Evolutionary conservation across 345 rosid genomes (phyloP).

Genomic region (Hypericum perforatum): DNA sequence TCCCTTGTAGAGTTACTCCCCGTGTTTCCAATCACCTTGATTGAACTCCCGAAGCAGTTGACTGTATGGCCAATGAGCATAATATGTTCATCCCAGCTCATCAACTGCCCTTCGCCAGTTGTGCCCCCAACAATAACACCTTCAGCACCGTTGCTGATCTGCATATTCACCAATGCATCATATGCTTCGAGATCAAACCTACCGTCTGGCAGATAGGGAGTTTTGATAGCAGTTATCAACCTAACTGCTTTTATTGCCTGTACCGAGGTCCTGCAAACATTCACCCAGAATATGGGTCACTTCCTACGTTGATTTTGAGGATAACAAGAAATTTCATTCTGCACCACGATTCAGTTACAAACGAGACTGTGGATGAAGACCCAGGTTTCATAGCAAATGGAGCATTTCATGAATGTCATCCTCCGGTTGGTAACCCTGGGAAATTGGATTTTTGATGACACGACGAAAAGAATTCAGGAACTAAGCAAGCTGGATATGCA

Average conservation of each 20-base stretch:
- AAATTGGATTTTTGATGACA: too few relatives aligned
- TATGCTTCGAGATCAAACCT: slow-evolving; percentile 90
- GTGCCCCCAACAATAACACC: slow-evolving; percentile 87
- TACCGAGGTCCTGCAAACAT: slow-evolving; percentile 47
- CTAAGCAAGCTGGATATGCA: too few relatives aligned
- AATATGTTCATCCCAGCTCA: slow-evolving; percentile 96
- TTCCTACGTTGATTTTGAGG: not conserved
- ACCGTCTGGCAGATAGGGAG: slow-evolving; percentile 92
- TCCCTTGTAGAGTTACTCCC: slow-evolving; percentile 90
- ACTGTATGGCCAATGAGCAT: slow-evolving; percentile 89
- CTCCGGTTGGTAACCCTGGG: too few relatives aligned
- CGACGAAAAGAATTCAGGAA: too few relatives aligned
- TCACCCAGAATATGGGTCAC: too few relatives aligned
- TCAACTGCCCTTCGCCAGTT: slow-evolving; percentile 88
- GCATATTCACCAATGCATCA: slow-evolving; percentile 58
- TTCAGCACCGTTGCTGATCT: slow-evolving; percentile 55
- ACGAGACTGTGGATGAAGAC: too few relatives aligned
- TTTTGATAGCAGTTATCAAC: slow-evolving; percentile 81
- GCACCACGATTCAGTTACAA: not conserved
- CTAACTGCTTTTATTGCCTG: slow-evolving; percentile 66
- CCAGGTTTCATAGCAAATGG: too few relatives aligned
- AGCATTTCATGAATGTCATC: too few relatives aligned
- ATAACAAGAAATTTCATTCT: slow-evolving; percentile 7
- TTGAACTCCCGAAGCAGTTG: slow-evolving; percentile 57
- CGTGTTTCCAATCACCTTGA: slow-evolving; percentile 76